Conservation (phyloP, 768 basidiomycete genomes). For the Leccinum uliginosum region DNA sequence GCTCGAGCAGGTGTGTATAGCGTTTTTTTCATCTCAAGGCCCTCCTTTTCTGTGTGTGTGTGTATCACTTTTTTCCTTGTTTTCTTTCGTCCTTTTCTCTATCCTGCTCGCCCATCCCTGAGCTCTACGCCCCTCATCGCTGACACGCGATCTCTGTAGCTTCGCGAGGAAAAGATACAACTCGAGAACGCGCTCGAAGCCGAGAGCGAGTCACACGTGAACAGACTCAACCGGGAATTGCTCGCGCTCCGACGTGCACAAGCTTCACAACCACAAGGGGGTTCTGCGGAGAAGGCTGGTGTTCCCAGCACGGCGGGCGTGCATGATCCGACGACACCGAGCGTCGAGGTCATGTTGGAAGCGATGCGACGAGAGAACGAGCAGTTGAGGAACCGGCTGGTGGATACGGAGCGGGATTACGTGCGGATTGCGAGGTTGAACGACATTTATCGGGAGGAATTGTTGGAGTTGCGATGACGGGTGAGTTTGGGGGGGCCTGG, state of each 20-base stretch:
- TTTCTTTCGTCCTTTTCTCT: neutral
- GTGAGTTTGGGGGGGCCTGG: conserved; percentile 44
- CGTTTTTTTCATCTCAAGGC: neutral
- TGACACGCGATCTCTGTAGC: conserved; percentile 39
- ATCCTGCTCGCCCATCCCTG: neutral
- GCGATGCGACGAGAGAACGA: conserved; percentile 80
- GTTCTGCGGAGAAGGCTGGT: neutral
- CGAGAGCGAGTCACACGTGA: conserved; percentile 83
- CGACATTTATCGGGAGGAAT: conserved; percentile 80
- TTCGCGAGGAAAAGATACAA: conserved; percentile 80
- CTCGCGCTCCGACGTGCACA: conserved; percentile 58
- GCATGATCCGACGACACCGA: conserved; percentile 34
- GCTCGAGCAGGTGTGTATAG: conserved; percentile 62
- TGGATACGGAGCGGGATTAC: conserved; percentile 74
- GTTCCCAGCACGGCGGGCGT: conserved; percentile 8
- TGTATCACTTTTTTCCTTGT: neutral
- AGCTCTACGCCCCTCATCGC: too few relatives aligned
- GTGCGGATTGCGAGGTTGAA: conserved; percentile 70
- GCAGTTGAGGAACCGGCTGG: conserved; percentile 57
- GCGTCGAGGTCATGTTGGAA: conserved; percentile 61
- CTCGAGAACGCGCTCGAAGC: conserved; percentile 81
- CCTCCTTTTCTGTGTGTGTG: too few relatives aligned
- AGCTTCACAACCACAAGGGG: conserved; percentile 29
- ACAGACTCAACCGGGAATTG: conserved; percentile 67
- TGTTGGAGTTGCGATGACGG: conserved; percentile 71